A percentile compares a stretch with the other conserved stretches of the same genome.
Evolutionary conservation across 371 early-diverging fungal genomes (phyloP).

Genomic region (Funneliformis caledonium): DNA sequence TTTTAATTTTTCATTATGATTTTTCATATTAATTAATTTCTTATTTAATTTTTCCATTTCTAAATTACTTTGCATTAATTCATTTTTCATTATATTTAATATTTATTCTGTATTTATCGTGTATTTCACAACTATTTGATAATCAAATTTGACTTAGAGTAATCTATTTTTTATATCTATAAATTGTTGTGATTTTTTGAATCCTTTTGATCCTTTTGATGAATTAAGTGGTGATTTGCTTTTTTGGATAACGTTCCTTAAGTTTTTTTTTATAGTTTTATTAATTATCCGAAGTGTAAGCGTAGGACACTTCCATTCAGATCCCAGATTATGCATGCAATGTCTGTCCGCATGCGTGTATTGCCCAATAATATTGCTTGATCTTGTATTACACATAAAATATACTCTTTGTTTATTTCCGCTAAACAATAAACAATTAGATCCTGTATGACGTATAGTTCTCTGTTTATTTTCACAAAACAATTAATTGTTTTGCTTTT

Average conservation of each 20-base stretch:
- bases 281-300: too few species aligned
- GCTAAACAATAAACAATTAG: too few species aligned
- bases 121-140: slow-evolving; percentile 47
- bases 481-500: too few species aligned
- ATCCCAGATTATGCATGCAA: too few species aligned
- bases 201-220: background rate
- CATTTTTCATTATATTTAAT: slow-evolving; percentile 46
- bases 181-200: background rate
- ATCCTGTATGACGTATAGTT: too few species aligned
- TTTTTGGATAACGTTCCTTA: background rate
- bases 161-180: slow-evolving; percentile 39
- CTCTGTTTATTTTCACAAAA: too few species aligned
- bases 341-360: too few species aligned
- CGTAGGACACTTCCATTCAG: too few species aligned
- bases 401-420: too few species aligned
- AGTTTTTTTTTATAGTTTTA: background rate
- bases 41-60: slow-evolving; percentile 41
- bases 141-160: slow-evolving; percentile 47
- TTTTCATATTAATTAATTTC: slow-evolving; percentile 37
- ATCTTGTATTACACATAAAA: too few species aligned
- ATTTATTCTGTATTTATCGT: slow-evolving; percentile 44
- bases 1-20: slow-evolving; percentile 36
- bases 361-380: too few species aligned
- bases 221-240: background rate
- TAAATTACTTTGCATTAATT: slow-evolving; percentile 40